Conservation (phyloP, 1,139 yeast genomes). For the Candida sojae region DNA sequence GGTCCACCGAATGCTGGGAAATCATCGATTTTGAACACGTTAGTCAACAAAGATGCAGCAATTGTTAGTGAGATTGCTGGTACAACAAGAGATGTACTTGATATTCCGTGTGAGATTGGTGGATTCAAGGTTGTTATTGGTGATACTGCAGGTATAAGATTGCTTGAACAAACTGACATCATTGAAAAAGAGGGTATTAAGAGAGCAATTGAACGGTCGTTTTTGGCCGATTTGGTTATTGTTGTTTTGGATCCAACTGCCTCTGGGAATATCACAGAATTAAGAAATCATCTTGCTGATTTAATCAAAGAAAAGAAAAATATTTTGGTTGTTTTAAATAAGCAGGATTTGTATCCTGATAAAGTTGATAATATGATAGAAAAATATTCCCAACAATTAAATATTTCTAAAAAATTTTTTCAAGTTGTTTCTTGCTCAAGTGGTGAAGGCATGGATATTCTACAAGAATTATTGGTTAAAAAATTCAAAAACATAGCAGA, state of each 20-base stretch:
- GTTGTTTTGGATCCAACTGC: conserved; percentile 33
- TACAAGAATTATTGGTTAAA: conserved; percentile 28
- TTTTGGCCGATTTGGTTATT: conserved; percentile 61
- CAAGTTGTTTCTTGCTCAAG: conserved; percentile 64
- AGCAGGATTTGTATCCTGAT: conserved; percentile 52
- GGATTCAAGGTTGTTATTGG: conserved; percentile 86
- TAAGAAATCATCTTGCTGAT: conserved; percentile 30
- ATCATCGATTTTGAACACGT: conserved; percentile 73
- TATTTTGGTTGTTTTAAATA: conserved; percentile 55
- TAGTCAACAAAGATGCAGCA: conserved; percentile 82
- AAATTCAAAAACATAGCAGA: conserved; percentile 52
- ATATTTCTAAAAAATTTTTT: conserved; percentile 30
- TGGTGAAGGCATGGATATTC: conserved; percentile 53
- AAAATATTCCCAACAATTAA: conserved; percentile 21
- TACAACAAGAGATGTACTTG: conserved; percentile 88
- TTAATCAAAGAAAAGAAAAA: conserved; percentile 20
- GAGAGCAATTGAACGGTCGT: conserved; percentile 64
- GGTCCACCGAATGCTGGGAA: conserved; percentile 99
- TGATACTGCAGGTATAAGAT: conserved; percentile 92
- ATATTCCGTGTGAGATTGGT: conserved; percentile 74
- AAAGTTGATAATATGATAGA: conserved; percentile 18
- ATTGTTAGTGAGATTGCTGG: conserved; percentile 93
- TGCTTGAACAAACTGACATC: conserved; percentile 43
- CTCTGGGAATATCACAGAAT: conserved; percentile 14
- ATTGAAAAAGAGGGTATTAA: conserved; percentile 85